phyloP scores from a whole-genome alignment of 257 asterid species.

The Gentiana macrophylla region DNA sequence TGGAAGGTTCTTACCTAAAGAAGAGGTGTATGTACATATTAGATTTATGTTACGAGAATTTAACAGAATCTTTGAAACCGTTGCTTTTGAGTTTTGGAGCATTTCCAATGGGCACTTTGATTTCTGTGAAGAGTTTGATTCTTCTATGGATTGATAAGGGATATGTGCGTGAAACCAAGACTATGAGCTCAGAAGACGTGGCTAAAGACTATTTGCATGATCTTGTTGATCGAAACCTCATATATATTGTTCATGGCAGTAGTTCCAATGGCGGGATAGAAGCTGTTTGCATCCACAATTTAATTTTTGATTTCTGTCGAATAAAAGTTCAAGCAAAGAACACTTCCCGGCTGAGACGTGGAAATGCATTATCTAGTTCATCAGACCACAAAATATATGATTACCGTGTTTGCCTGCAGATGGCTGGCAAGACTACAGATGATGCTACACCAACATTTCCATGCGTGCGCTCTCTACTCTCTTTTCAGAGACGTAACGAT shows the following conservation, averaged over 20 bases:
- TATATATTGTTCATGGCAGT: background rate
- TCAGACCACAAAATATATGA: background rate
- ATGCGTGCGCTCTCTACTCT: background rate
- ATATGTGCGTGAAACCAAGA: background rate
- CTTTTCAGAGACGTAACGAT: too few species aligned
- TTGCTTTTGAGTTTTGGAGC: conserved; percentile 6
- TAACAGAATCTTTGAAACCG: conserved; percentile 1
- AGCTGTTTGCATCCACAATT: background rate
- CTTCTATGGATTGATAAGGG: conserved; percentile 2
- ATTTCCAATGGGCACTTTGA: background rate
- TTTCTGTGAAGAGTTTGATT: background rate
- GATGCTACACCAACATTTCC: background rate
- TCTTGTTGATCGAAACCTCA: background rate
- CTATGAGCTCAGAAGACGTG: background rate
- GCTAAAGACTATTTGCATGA: background rate
- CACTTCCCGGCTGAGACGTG: background rate
- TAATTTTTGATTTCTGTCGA: background rate
- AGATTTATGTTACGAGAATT: background rate
- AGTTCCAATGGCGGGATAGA: background rate
- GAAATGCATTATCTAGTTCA: background rate
- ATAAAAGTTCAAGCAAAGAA: too few species aligned
- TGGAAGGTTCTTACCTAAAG: background rate
- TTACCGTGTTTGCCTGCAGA: background rate
- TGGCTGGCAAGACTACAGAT: too few species aligned
- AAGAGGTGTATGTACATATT: background rate